Percentiles rank a stretch among this genome's conserved stretches.
Conservation (phyloP, 176 grass and related monocot genomes). For the Coix lacrymajobi region DNA sequence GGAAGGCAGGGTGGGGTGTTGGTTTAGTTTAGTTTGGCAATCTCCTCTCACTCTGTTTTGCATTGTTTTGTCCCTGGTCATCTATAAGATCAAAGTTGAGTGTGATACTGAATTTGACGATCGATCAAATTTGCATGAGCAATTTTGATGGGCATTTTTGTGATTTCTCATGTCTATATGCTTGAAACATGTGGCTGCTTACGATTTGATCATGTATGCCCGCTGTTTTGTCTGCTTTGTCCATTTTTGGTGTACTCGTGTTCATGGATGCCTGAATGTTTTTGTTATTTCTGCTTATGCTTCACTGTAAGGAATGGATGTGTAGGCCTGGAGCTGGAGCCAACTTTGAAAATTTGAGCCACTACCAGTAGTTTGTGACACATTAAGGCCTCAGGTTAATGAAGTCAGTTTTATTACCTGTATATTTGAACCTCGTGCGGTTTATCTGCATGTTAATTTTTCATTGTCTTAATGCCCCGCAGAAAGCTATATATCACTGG, state of each 20-base stretch:
- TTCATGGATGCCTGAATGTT: neutral
- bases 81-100: neutral
- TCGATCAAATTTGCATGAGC: neutral
- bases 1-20: neutral
- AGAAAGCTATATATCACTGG: neutral
- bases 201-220: neutral
- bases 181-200: neutral
- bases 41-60: neutral
- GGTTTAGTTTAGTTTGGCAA: neutral
- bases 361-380: neutral
- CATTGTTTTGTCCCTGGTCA: neutral
- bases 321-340: neutral
- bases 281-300: neutral
- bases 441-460: neutral
- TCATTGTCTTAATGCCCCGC: neutral
- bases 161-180: neutral
- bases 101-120: neutral
- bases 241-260: neutral
- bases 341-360: neutral
- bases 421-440: neutral
- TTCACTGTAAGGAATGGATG: neutral
- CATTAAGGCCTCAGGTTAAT: neutral
- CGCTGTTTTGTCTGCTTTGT: neutral
- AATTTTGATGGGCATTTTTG: neutral
- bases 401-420: neutral